A percentile compares a stretch with the other conserved stretches of the same genome.
phyloP scores from a whole-genome alignment of 2,329 filamentous ascomycete species.

The Ascochyta clinopodiicola region DNA sequence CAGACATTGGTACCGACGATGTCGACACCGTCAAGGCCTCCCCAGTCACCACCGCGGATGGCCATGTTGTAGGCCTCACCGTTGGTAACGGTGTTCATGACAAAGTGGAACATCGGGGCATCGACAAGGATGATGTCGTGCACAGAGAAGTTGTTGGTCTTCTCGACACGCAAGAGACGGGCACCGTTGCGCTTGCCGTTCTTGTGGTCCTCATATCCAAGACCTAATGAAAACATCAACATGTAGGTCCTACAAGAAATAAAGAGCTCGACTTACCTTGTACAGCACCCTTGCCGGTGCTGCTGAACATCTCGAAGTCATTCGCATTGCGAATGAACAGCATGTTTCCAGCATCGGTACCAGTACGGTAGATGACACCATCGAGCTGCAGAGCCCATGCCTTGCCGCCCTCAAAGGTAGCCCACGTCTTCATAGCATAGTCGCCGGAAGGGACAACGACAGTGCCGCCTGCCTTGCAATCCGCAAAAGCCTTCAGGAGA shows the following conservation, averaged over 20 bases:
- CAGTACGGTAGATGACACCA: constrained; percentile 60
- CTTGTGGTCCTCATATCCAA: constrained; percentile 58
- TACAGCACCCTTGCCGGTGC: constrained; percentile 59
- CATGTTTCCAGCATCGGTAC: constrained; percentile 60
- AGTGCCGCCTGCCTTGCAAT: constrained; percentile 59
- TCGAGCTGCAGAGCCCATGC: constrained; percentile 61
- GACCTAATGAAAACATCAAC: background rate
- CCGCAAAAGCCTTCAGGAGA: constrained; percentile 57
- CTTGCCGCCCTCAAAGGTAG: constrained; percentile 55
- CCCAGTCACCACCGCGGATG: constrained; percentile 59
- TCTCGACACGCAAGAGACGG: constrained; percentile 55
- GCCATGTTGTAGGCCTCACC: constrained; percentile 64
- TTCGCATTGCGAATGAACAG: constrained; percentile 57
- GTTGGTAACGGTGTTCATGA: constrained; percentile 58
- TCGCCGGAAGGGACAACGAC: constrained; percentile 59
- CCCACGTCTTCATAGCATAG: constrained; percentile 60
- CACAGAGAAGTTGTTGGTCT: constrained; percentile 56
- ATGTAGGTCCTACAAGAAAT: background rate
- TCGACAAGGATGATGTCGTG: constrained; percentile 60
- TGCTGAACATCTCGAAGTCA: constrained; percentile 63
- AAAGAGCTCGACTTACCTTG: constrained; percentile 46
- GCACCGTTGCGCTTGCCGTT: constrained; percentile 51
- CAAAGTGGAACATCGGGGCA: constrained; percentile 59
- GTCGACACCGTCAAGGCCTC: constrained; percentile 64
- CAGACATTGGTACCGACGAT: constrained; percentile 63